Base-by-base conservation (phyloP, 257 asterid species). In the Perilla frutescens region DNA sequence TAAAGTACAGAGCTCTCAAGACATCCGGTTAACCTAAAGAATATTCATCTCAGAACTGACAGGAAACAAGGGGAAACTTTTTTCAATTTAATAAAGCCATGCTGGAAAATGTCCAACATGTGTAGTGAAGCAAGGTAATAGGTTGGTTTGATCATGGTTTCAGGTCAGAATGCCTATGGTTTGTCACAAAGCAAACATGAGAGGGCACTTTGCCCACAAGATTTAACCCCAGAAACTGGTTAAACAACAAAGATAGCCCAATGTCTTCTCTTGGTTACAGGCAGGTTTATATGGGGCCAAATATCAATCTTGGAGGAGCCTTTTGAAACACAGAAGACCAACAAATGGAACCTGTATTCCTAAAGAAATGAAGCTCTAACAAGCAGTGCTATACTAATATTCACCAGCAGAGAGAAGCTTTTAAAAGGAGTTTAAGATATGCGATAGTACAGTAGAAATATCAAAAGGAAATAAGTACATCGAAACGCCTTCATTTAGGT, bases 21-120 rank as follows among this genome's bases (percentile, higher is more conserved):
- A 68, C 57, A 68, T 53, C 68, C 76, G 59, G 64, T 67, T 71
- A 77, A 62, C 41, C 63, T 41, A 8, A 77, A 41, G n/a, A 68
- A 31, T 31, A 75, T 64, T 61, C 49, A 75, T 65, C 68, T 39
- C n/a, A 43, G 53, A 67, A 66, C 20, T 14, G 49, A 40, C 49
- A 41, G 69, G 71, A n/a, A 50, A 55, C 40, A 32, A 12, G 26
- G 48, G 9, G 74, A 11, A 49, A 51, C 34, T 12, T 62, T 45
- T 37, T 47, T 14, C 12, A 56, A 51, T 68, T 39, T 44, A 60
- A 49, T 36, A 50, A 71, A 67, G 32, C 54, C 68, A 40, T 57
- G 55, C 66, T 26, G 2, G 41, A 13, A 39, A 49, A 7, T 9
- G 7, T 49, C 32, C 40, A 29, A 48, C 53, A 49, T 36, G 37